Conservation (phyloP, 768 basidiomycete genomes). For the Auriculariales sp. region DNA sequence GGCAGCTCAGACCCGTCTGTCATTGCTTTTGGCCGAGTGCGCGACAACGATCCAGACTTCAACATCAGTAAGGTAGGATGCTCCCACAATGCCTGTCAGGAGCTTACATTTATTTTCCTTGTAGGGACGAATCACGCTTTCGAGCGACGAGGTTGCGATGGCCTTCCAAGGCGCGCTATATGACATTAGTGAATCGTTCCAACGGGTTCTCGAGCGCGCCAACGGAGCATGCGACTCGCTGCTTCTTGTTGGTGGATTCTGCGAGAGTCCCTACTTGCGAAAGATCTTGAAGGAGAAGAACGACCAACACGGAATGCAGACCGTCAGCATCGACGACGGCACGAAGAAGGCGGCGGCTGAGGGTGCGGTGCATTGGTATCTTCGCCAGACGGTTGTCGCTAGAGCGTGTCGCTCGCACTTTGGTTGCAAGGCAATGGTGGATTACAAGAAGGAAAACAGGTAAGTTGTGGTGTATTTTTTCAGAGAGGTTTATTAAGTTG, state of each 20-base stretch:
- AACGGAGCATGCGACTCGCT: background rate
- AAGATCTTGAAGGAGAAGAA: background rate
- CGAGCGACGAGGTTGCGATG: background rate
- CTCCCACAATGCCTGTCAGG: background rate
- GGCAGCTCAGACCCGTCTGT: background rate
- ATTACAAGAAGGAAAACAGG: background rate
- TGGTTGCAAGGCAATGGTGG: too few relatives aligned
- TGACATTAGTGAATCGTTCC: background rate
- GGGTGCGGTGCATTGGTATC: conserved; percentile 3
- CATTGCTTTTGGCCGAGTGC: conserved; percentile 3
- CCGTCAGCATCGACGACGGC: background rate
- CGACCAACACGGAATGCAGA: background rate
- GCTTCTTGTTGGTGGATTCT: background rate
- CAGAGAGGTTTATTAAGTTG: too few relatives aligned
- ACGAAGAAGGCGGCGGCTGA: conserved; percentile 1
- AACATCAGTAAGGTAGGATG: conserved; percentile 2
- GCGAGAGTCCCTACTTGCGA: background rate
- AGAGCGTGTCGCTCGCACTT: background rate
- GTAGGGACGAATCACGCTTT: background rate
- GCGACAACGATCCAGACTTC: conserved; percentile 3
- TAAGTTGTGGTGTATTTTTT: too few relatives aligned
- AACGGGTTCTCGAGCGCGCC: background rate
- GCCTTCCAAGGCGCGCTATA: background rate
- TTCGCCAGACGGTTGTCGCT: background rate
- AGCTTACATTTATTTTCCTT: background rate